These are phyloP conservation scores for Tuber umbilicatum DNA, from an alignment of 495 filamentous ascomycete genomes.

Conservation along the genomic window DNA sequence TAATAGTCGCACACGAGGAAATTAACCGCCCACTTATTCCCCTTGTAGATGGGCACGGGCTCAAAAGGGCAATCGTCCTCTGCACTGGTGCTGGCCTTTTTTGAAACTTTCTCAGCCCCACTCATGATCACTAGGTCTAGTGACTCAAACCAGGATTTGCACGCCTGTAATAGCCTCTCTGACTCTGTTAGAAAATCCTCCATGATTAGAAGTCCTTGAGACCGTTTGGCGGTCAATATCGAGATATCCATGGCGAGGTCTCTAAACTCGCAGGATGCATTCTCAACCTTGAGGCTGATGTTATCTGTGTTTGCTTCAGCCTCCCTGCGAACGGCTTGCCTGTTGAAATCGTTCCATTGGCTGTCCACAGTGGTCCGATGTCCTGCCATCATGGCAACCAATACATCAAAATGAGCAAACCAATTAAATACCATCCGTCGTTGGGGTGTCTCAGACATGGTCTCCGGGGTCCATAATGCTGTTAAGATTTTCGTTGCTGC, in stretches of 20 bases:
- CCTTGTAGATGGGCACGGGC: slow-evolving; percentile 59
- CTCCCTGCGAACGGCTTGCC: slow-evolving; percentile 57
- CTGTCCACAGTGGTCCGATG: slow-evolving; percentile 64
- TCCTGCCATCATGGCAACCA: slow-evolving; percentile 73
- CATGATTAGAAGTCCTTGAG: slow-evolving; percentile 55
- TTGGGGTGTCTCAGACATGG: slow-evolving; percentile 61
- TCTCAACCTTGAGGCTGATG: slow-evolving; percentile 59
- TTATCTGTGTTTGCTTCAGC: slow-evolving; percentile 56
- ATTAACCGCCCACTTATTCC: slow-evolving; percentile 65
- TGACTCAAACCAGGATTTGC: slow-evolving; percentile 30
- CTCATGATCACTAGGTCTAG: slow-evolving; percentile 33
- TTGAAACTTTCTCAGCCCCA: slow-evolving; percentile 29
- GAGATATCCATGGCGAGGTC: slow-evolving; percentile 76
- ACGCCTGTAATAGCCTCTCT: slow-evolving; percentile 22
- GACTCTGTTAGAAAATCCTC: slow-evolving; percentile 53
- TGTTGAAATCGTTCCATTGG: slow-evolving; percentile 69
- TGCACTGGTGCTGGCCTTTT: slow-evolving; percentile 44
- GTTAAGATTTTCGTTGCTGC: slow-evolving; percentile 77
- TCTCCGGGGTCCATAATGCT: slow-evolving; percentile 68
- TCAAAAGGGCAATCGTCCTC: slow-evolving; percentile 62
- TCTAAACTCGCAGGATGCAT: slow-evolving; percentile 58
- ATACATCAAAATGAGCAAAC: slow-evolving; percentile 86
- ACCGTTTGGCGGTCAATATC: slow-evolving; percentile 65
- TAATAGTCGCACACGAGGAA: slow-evolving; percentile 70
- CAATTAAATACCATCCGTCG: slow-evolving; percentile 68